Conservation (phyloP, 805 yeast species). For the Pichia paraexigua region DNA sequence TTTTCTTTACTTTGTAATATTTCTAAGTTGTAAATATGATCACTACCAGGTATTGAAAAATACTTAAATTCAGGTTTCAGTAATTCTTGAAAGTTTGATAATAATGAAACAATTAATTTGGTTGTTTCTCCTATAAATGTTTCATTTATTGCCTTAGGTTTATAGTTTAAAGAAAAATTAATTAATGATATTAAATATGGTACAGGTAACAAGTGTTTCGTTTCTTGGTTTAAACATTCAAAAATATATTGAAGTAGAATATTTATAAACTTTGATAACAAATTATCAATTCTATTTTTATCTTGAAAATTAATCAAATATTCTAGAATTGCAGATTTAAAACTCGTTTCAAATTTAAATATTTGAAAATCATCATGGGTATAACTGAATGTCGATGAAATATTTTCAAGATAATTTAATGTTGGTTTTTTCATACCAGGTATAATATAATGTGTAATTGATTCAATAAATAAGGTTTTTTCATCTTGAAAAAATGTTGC, state of each 20-base stretch:
- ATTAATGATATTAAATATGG: constrained; percentile 58
- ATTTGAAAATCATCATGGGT: constrained; percentile 22
- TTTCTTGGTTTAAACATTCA: constrained; percentile 12
- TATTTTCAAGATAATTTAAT: constrained; percentile 28
- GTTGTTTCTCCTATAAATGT: constrained; percentile 29
- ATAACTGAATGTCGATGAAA: constrained; percentile 26
- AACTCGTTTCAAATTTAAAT: constrained; percentile 20
- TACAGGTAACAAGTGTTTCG: constrained; percentile 30
- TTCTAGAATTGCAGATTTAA: constrained; percentile 30
- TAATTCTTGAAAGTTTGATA: constrained; percentile 18
- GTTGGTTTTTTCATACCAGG: constrained; percentile 29
- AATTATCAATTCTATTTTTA: constrained; percentile 39
- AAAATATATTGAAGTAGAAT: constrained; percentile 26
- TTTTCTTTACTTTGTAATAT: constrained; percentile 9
- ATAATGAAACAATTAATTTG: constrained; percentile 20
- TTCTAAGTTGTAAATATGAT: constrained; percentile 7
- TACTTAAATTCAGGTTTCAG: constrained; percentile 25
- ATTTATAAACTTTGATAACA: constrained; percentile 36
- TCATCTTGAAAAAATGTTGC: constrained; percentile 29
- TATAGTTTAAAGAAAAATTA: constrained; percentile 46
- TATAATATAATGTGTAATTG: constrained; percentile 27
- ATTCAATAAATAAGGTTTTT: constrained; percentile 33
- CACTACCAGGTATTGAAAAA: constrained; percentile 14
- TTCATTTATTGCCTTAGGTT: constrained; percentile 51
- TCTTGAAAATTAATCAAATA: constrained; percentile 37